Percentiles rank a stretch among this genome's conserved stretches.
Evolutionary conservation across 2,329 filamentous ascomycete genomes (phyloP).

Genomic region (Cladophialophora bantiana): DNA sequence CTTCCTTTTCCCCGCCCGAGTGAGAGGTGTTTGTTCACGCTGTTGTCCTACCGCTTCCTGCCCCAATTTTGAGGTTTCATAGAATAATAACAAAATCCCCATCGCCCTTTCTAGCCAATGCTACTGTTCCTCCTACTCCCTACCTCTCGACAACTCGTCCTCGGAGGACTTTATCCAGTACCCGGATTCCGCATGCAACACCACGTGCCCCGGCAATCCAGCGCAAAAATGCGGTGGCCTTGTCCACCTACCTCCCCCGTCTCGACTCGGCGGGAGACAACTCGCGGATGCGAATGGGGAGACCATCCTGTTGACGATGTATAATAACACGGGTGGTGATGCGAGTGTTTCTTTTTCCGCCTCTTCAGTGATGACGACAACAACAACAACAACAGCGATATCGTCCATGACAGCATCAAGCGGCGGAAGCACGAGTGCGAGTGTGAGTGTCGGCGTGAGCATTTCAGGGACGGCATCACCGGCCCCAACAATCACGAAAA

Average conservation of each 20-base stretch:
- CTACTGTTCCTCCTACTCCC: conserved; percentile 26
- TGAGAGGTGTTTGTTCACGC: background rate
- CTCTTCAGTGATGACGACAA: background rate
- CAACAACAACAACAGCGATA: conserved; percentile 1
- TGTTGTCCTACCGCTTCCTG: background rate
- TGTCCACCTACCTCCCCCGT: conserved; percentile 3
- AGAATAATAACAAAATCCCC: background rate
- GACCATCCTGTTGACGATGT: conserved; percentile 31
- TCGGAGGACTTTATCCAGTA: conserved; percentile 30
- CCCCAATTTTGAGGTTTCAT: background rate
- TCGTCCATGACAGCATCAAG: conserved; percentile 2
- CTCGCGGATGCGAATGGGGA: conserved; percentile 17
- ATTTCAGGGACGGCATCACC: background rate
- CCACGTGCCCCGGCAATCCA: conserved; percentile 33
- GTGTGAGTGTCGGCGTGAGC: background rate
- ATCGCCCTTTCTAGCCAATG: conserved; percentile 21
- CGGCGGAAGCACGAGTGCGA: conserved; percentile 1
- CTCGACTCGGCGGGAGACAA: conserved; percentile 20
- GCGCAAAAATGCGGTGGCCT: conserved; percentile 34
- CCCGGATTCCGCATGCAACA: conserved; percentile 32
- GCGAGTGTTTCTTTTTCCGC: background rate
- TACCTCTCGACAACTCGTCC: conserved; percentile 1
- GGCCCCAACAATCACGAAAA: background rate
- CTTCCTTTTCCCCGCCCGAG: background rate
- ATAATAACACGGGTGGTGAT: conserved; percentile 31